These are phyloP conservation scores for Trebouxia sp. DNA, from an alignment of 139 green algal species.

Conservation along the genomic window DNA sequence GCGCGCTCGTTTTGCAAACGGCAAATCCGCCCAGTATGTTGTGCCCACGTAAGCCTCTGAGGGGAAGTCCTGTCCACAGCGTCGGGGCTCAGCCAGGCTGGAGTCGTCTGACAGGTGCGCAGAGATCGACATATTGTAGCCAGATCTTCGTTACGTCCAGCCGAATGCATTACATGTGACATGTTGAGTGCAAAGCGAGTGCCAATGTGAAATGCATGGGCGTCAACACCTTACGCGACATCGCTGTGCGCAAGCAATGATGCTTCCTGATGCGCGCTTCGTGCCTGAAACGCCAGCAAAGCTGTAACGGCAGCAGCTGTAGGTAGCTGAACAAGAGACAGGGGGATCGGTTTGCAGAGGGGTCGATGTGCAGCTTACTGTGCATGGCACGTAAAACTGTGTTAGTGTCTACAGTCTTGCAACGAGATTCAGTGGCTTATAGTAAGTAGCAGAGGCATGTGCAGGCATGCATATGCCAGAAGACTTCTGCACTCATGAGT, in stretches of 20 bases:
- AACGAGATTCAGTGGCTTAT: too few species aligned
- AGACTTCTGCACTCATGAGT: too few species aligned
- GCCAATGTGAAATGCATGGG: neutral
- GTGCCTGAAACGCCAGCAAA: neutral
- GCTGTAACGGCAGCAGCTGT: neutral
- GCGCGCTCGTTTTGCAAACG: neutral
- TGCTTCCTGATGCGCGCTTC: neutral
- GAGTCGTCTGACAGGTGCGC: neutral
- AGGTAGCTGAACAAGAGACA: neutral
- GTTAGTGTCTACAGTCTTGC: too few species aligned
- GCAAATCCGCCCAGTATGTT: constrained; percentile 5
- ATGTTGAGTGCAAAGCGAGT: too few species aligned
- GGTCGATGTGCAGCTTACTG: neutral
- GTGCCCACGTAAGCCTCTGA: neutral
- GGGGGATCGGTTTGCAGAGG: neutral
- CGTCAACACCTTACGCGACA: neutral
- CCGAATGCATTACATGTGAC: too few species aligned
- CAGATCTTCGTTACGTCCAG: too few species aligned
- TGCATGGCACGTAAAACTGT: too few species aligned
- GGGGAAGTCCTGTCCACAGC: neutral
- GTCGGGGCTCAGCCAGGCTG: neutral
- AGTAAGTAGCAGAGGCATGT: too few species aligned
- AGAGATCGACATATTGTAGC: neutral
- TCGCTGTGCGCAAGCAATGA: neutral
- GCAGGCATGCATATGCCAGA: too few species aligned